phyloP scores from a whole-genome alignment of 2,329 filamentous ascomycete species.

The Fusarium tjaetaba region DNA sequence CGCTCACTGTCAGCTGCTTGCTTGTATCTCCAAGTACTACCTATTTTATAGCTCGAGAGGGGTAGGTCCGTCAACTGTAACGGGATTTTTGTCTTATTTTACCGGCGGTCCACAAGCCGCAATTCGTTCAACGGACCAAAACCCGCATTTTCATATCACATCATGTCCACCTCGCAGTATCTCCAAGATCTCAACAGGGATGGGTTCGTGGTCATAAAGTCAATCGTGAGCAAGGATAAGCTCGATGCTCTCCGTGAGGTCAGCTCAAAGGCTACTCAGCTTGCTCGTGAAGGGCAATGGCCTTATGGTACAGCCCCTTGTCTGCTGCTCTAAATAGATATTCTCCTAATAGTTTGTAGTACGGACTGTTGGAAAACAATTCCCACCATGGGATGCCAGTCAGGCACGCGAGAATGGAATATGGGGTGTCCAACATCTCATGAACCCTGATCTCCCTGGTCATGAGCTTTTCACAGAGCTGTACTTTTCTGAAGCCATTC shows the following conservation, averaged over 20 bases:
- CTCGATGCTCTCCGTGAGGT: conserved; percentile 69
- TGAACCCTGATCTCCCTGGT: conserved; percentile 76
- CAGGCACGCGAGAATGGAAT: conserved; percentile 70
- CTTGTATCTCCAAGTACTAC: background rate
- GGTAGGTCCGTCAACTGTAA: background rate
- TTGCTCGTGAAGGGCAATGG: conserved; percentile 78
- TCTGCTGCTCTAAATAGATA: conserved; percentile 71
- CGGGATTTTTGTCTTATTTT: conserved; percentile 30
- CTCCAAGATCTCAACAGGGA: conserved; percentile 68
- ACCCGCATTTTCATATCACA: conserved; percentile 17
- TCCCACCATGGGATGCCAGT: conserved; percentile 81
- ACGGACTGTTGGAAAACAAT: conserved; percentile 74
- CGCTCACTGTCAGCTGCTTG: conserved; percentile 5
- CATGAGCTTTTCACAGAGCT: conserved; percentile 69
- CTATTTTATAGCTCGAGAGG: background rate
- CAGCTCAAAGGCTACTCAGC: conserved; percentile 63
- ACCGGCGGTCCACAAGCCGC: conserved; percentile 22
- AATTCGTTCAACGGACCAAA: background rate
- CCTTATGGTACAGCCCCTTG: conserved; percentile 61
- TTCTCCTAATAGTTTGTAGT: background rate
- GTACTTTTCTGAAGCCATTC: conserved; percentile 77
- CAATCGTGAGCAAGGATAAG: conserved; percentile 65
- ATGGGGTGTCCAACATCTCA: conserved; percentile 88
- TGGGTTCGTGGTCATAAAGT: conserved; percentile 80
- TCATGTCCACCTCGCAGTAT: conserved; percentile 36